These are phyloP conservation scores for Apiospora malaysiana DNA, from an alignment of 2,329 filamentous ascomycete genomes.

Conservation along the genomic window DNA sequence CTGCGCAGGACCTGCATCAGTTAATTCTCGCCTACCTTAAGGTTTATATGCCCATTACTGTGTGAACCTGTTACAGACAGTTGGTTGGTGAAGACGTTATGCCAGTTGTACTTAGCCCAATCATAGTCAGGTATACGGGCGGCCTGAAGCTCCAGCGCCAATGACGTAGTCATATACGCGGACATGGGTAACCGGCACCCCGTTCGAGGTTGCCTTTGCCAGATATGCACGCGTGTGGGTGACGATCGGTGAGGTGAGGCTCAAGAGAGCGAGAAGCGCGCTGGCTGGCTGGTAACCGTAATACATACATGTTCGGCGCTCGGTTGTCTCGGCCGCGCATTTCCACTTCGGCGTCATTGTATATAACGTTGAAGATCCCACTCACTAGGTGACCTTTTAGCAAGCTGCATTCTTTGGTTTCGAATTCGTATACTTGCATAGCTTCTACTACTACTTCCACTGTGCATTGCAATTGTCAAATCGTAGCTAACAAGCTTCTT, in stretches of 20 bases:
- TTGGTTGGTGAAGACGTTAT: neutral
- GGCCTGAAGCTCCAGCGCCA: slow-evolving; percentile 3
- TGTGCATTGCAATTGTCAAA: too few species aligned
- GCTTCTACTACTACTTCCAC: too few species aligned
- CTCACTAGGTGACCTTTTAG: neutral
- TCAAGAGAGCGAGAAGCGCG: neutral
- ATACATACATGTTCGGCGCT: neutral
- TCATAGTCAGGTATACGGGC: neutral
- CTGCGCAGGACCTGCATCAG: too few species aligned
- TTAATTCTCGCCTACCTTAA: too few species aligned
- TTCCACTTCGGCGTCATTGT: neutral
- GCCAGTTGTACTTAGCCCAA: neutral
- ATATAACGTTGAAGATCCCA: neutral
- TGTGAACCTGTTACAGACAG: too few species aligned
- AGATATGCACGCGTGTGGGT: neutral
- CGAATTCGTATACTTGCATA: neutral
- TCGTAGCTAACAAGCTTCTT: too few species aligned
- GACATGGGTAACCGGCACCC: slow-evolving; percentile 4
- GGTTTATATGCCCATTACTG: too few species aligned
- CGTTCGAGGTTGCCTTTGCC: neutral
- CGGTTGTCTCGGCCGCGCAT: slow-evolving; percentile 8
- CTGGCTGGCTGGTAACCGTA: neutral
- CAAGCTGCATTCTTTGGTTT: neutral
- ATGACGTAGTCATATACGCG: slow-evolving; percentile 3
- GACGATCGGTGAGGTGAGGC: neutral